Evolutionary conservation across 768 basidiomycete genomes (phyloP), one percentile per base, ranked within the genome.

Genomic region (Nidularia pulvinata): DNA sequence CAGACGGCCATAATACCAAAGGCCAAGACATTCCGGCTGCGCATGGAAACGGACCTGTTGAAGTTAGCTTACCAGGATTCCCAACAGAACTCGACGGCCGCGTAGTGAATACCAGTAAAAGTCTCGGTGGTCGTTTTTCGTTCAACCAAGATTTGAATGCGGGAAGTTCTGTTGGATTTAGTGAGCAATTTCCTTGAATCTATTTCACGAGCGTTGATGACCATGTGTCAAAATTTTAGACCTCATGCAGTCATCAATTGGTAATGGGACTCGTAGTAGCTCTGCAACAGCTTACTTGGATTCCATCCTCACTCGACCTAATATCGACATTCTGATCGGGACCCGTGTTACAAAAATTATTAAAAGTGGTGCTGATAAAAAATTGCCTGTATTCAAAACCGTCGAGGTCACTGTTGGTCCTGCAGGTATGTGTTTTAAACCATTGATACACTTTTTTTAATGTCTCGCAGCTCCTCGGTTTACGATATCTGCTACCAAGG

Each of bases 401-500:
- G 50, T 59, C 33, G 51, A 57, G 34, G 13, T 58, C 7, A 42
- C 60, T 22, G 57, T 58, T 22, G 55, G 55, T 7, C 33, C 46
- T n/a, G 48, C n/a, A 37, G 51, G 54, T 51, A 35, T 33, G n/a
- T 49, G 6, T 11, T 51, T 16, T 36, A 43, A 6, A 53, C 50
- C 16, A 55, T 55, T 16, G 13, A 13, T 36, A 35, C 7, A 9
- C 32, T 32, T 6, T 43, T 7, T 7, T 22, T 10, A 22, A 34
- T 25, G 22, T 46, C 36, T 50, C 22, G 16, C 7, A 55, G 53
- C 19, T 16, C 54, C 53, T 9, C 25, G 37, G 3, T 45, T 42
- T 1, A 33, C 30, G 10, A 46, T 67, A 22, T 64, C 53, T 5
- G 84, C 83, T 0, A 63, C 61, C 52, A 82, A 79, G 55, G 84